Base-by-base conservation (phyloP, 192 early-diverging fungal species). In the Coemansia reversa region DNA sequence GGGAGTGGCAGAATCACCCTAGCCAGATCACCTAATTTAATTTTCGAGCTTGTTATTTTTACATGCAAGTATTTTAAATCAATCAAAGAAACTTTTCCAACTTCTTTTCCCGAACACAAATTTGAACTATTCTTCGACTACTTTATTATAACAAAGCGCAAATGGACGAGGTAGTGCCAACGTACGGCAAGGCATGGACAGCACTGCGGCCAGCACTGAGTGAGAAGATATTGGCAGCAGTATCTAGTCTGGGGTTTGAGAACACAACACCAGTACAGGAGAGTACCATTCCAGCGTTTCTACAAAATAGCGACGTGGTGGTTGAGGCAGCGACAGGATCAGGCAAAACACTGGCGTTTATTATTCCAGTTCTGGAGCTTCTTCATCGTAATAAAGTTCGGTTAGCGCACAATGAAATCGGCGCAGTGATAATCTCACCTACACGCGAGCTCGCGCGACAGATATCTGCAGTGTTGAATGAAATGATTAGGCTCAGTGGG, bases 321-420 rank as follows among this genome's bases (percentile, higher is more conserved):
- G 94, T 97, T 14, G 94, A 97, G 69, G 96, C 95, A 7, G 93
- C 92, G 8, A 98, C 96, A 2, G 96, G 96, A 12, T 98, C 96
- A 0, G 96, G 96, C 51, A 98, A 98, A 67, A 98, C 96, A 3
- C 83, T 97, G 7, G 78, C 94, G 6, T 98, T 97, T 78, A 81
- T 95, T 2, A 87, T 97, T 22, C 96, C 96, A 12, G 85, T 95
- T 22, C 84, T 99, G 19, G 94, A 97, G 69, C 93, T 95, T 70
- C 83, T 97, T 8, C 60, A 86, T 39, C 81, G 88, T 14, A 75
- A 88, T 27, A 81, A 85, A 19, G 55, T 80, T 4, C 72, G 83
- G 20, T 80, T 94, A n/a, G 66, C 72, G 3, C 87, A 86, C 8
- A 76, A 86, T 59, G 87, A 97, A 33, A 85, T 99, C 22, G 94